A percentile compares a stretch with the other conserved stretches of the same genome.
These are phyloP conservation scores for Solanum chmielewskii DNA, from an alignment of 257 asterid species.

Conservation along the genomic window DNA sequence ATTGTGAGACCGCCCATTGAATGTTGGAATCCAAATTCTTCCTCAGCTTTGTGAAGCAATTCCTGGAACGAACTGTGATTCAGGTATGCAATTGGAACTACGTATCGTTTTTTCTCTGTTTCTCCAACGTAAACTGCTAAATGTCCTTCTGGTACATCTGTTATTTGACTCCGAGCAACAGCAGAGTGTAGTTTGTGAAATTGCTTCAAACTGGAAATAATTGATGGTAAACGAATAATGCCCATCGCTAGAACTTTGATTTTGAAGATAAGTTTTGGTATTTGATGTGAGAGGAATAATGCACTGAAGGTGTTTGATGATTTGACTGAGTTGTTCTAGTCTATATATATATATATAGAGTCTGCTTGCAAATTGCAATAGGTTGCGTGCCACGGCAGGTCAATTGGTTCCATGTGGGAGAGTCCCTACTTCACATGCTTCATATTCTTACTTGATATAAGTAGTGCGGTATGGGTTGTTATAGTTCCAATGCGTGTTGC, in stretches of 20 bases:
- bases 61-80: background rate
- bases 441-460: background rate
- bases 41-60: background rate
- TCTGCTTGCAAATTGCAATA: background rate
- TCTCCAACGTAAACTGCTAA: background rate
- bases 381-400: background rate
- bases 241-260: conserved; percentile 10
- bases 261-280: background rate
- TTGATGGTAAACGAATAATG: conserved; percentile 14
- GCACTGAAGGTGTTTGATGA: background rate
- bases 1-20: conserved; percentile 9
- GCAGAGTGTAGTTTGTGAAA: conserved; percentile 12
- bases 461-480: background rate
- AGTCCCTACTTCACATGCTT: conserved; percentile 17
- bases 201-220: conserved; percentile 12
- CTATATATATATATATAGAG: background rate
- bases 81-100: conserved; percentile 1
- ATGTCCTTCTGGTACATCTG: conserved; percentile 5
- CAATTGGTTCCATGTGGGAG: background rate
- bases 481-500: background rate
- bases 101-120: background rate
- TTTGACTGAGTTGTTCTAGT: background rate
- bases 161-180: background rate
- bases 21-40: conserved; percentile 4
- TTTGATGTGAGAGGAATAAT: background rate